These are phyloP conservation scores for Leccinum truebloodii DNA, from an alignment of 768 basidiomycete genomes.

Conservation along the genomic window DNA sequence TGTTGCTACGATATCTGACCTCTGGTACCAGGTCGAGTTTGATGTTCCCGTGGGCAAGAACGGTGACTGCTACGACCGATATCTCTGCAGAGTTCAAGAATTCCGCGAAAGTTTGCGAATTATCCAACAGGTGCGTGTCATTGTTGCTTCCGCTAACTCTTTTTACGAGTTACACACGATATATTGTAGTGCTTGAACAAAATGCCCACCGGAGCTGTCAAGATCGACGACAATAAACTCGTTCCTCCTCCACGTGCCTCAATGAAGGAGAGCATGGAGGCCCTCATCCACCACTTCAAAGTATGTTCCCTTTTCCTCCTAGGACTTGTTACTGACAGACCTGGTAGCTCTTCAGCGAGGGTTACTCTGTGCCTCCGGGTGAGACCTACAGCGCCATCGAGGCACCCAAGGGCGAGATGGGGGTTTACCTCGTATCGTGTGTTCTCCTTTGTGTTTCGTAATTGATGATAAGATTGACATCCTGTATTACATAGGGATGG, in stretches of 20 bases:
- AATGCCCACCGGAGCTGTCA: slow-evolving; percentile 90
- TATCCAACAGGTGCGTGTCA: slow-evolving; percentile 61
- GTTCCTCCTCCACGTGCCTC: slow-evolving; percentile 93
- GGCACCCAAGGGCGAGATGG: slow-evolving; percentile 99
- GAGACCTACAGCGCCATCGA: slow-evolving; percentile 98
- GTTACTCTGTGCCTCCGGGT: slow-evolving; percentile 93
- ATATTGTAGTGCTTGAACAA: slow-evolving; percentile 86
- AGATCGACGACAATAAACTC: slow-evolving; percentile 97
- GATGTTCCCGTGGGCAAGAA: slow-evolving; percentile 96
- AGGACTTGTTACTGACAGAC: slow-evolving; percentile 1
- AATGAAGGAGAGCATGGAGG: slow-evolving; percentile 99
- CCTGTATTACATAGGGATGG: slow-evolving; percentile 62
- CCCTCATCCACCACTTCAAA: slow-evolving; percentile 98
- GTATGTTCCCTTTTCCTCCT: slow-evolving; percentile 33
- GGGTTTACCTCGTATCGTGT: slow-evolving; percentile 93
- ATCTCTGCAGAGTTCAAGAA: slow-evolving; percentile 96
- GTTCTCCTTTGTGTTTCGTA: slow-evolving; percentile 28
- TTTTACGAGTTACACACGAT: background rate
- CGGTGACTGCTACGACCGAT: slow-evolving; percentile 98
- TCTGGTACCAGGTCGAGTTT: slow-evolving; percentile 75
- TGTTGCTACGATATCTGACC: background rate
- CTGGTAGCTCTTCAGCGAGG: slow-evolving; percentile 87
- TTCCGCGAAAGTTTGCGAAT: slow-evolving; percentile 94
- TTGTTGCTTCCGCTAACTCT: too few species aligned
- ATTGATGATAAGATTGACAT: background rate